A percentile compares a stretch with the other conserved stretches of the same genome.
phyloP scores from a whole-genome alignment of 768 basidiomycete genomes.

The Collybia mongolica region DNA sequence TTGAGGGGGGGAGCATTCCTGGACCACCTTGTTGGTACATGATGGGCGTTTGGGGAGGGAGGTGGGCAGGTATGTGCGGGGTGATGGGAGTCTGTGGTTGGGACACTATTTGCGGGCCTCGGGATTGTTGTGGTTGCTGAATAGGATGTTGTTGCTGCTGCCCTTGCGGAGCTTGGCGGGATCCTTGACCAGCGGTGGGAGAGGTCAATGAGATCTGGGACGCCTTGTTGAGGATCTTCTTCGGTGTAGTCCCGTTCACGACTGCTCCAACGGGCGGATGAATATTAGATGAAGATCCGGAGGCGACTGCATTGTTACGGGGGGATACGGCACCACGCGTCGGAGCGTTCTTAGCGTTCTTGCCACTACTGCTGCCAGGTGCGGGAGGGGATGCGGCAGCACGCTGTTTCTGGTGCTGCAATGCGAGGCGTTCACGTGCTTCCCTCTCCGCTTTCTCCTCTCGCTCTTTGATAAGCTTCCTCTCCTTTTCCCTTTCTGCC shows the following conservation, averaged over 20 bases:
- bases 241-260: constrained; percentile 44
- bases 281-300: constrained; percentile 35
- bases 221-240: constrained; percentile 64
- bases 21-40: constrained; percentile 43
- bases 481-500: constrained; percentile 31
- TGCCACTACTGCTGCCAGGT: constrained; percentile 25
- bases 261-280: constrained; percentile 31
- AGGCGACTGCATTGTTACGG: constrained; percentile 39
- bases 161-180: constrained; percentile 25
- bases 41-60: constrained; percentile 38
- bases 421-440: constrained; percentile 25
- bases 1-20: constrained; percentile 36
- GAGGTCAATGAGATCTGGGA: constrained; percentile 22
- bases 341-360: constrained; percentile 35
- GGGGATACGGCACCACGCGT: constrained; percentile 45
- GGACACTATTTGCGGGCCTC: constrained; percentile 36
- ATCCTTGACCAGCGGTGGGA: constrained; percentile 22
- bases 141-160: constrained; percentile 24
- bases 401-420: constrained; percentile 51
- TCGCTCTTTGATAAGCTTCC: constrained; percentile 28
- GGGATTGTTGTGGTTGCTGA: constrained; percentile 22
- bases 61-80: constrained; percentile 43
- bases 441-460: constrained; percentile 27
- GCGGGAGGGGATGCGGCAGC: constrained; percentile 34
- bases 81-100: constrained; percentile 51